Evolutionary conservation across 768 basidiomycete genomes (phyloP), one percentile per base, ranked within the genome.

Genomic region (Podaxis mareebaensis): DNA sequence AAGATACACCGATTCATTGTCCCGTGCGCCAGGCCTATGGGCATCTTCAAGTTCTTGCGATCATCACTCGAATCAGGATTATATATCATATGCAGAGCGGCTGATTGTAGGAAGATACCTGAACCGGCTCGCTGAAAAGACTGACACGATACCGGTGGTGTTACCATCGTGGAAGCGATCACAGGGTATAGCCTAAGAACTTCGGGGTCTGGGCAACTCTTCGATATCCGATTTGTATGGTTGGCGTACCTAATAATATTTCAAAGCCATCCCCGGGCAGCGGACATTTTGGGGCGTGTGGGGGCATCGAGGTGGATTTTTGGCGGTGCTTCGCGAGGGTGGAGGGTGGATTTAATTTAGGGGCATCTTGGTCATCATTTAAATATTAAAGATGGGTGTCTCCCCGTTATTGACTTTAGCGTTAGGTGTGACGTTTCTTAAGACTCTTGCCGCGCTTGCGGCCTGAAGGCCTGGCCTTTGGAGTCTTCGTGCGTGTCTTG

Each of bases 311-410:
- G 40, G 60, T 53, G 11, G 39, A 44, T 53, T n/a, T 33, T 53
- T 22, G 39, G 17, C 46, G 54, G 44, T 40, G 61, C 20, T 48
- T 49, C 36, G 46, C 22, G 33, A 56, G 48, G 30, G 5, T 22
- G 44, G 24, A 33, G 40, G 44, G 42, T 48, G 33, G 33, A 13
- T 55, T 62, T 62, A 62, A 62, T 55, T 46, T 48, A 36, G 20
- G 36, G 38, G 22, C 22, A 22, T 39, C 36, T 52, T 60, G 33
- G 51, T 52, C 58, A 39, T 39, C 36, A 49, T 52, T 48, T 20
- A 17, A 33, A 15, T 33, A 46, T 46, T 46, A 22, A 46, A 46
- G 3, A 48, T 46, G 8, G 11, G 8, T 13, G n/a, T 20, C 26
- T n/a, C 26, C 12, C 15, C 10, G 26, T 13, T 28, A 15, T 20